Percentiles rank a stretch among this genome's conserved stretches.
Conservation (phyloP, 2,329 filamentous ascomycete species). For the Massarina eburnea region DNA sequence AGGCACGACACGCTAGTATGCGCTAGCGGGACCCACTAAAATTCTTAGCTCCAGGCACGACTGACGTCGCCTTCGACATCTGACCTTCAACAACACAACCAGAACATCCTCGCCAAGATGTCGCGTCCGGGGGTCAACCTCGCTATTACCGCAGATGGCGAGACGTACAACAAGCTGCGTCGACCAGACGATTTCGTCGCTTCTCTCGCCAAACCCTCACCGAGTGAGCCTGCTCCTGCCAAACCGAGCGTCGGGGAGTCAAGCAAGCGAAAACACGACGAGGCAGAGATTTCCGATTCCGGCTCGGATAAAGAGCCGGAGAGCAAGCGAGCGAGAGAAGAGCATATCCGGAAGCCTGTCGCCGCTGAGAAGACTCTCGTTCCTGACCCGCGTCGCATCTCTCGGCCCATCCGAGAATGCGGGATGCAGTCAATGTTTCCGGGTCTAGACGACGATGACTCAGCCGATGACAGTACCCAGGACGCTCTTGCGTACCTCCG, state of each 20-base stretch:
- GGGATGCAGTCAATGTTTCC: conserved; percentile 36
- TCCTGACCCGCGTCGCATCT: conserved; percentile 8
- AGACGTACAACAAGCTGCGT: conserved; percentile 39
- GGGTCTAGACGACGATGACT: conserved; percentile 29
- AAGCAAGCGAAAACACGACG: conserved; percentile 28
- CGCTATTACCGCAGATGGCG: conserved; percentile 38
- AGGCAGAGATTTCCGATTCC: conserved; percentile 5
- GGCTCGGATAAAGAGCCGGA: conserved; percentile 1
- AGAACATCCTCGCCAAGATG: conserved; percentile 18
- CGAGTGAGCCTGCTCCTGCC: conserved; percentile 5
- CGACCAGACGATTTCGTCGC: conserved; percentile 34
- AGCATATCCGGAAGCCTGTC: conserved; percentile 1
- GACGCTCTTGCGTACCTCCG: conserved; percentile 40
- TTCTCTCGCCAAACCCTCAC: conserved; percentile 11
- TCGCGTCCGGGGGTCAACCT: conserved; percentile 25
- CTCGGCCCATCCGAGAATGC: conserved; percentile 15
- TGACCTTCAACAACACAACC: neutral
- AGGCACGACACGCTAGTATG: too few relatives aligned
- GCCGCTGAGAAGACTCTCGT: neutral
- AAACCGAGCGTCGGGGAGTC: conserved; percentile 3
- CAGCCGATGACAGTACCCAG: conserved; percentile 26
- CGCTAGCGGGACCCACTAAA: conserved; percentile 7
- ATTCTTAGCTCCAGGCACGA: neutral
- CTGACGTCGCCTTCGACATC: conserved; percentile 1
- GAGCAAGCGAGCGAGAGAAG: conserved; percentile 20